A percentile compares a stretch with the other conserved stretches of the same genome.
Conservation (phyloP, 2,329 filamentous ascomycete genomes). For the Ophiosphaerella korrae region DNA sequence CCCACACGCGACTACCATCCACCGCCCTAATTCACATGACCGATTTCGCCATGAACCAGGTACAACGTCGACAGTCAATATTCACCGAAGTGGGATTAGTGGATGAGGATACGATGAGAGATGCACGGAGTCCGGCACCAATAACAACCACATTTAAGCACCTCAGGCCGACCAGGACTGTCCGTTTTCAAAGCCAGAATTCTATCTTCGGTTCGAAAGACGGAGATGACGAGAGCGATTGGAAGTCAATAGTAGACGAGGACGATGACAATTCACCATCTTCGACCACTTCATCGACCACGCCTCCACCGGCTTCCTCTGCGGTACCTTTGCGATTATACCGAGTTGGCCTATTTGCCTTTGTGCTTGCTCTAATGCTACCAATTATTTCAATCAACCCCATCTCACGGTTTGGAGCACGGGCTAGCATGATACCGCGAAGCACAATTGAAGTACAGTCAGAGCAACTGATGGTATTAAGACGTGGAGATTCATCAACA, state of each 20-base stretch:
- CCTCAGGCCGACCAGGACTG: conserved; percentile 32
- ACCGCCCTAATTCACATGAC: not conserved
- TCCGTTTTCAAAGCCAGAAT: conserved; percentile 41
- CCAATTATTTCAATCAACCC: conserved; percentile 39
- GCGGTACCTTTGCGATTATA: conserved; percentile 29
- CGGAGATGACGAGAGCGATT: conserved; percentile 26
- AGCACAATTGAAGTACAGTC: conserved; percentile 21
- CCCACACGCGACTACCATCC: conserved; percentile 13
- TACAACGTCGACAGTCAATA: conserved; percentile 40
- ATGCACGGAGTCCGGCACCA: conserved; percentile 38
- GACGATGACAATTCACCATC: conserved; percentile 28
- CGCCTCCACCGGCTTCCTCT: conserved; percentile 1
- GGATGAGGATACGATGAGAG: conserved; percentile 36
- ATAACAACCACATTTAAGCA: conserved; percentile 25
- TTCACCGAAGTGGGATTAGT: conserved; percentile 46
- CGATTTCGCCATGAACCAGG: conserved; percentile 31
- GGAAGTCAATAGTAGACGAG: conserved; percentile 35
- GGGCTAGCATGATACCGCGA: conserved; percentile 31
- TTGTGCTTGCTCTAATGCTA: conserved; percentile 41
- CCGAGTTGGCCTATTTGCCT: conserved; percentile 33
- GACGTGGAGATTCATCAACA: conserved; percentile 38
- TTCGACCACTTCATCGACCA: conserved; percentile 1
- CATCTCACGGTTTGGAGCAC: conserved; percentile 31
- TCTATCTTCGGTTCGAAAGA: conserved; percentile 28
- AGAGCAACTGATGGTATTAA: conserved; percentile 22